These are phyloP conservation scores for Alternaria sp. DNA, from an alignment of 2,329 filamentous ascomycete genomes.

Conservation along the genomic window DNA sequence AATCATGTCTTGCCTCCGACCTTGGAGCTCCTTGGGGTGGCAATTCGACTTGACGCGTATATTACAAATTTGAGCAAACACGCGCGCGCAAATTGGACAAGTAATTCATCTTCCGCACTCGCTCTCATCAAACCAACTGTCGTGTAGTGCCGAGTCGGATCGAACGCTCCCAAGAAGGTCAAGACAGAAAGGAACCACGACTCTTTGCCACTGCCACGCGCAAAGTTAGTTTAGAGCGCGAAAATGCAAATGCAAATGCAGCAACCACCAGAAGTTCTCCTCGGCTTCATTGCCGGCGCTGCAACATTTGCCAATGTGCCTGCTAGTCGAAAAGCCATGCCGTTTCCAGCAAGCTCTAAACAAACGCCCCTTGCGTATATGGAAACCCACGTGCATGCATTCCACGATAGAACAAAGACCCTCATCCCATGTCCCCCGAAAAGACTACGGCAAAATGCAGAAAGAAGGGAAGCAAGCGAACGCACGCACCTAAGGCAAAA, in stretches of 20 bases:
- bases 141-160: neutral
- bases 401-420: conserved; percentile 1
- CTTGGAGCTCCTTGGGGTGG: neutral
- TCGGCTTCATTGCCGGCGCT: neutral
- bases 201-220: neutral
- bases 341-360: conserved; percentile 5
- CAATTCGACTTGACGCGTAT: neutral
- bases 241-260: neutral
- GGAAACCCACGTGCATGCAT: conserved; percentile 4
- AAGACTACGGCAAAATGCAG: conserved; percentile 6
- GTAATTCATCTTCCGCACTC: conserved; percentile 1
- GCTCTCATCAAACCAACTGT: neutral
- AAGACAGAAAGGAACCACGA: neutral
- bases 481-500: conserved; percentile 13
- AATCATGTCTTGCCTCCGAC: neutral
- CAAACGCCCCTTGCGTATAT: conserved; percentile 2
- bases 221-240: conserved; percentile 1
- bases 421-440: neutral
- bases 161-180: neutral
- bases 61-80: neutral
- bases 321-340: neutral
- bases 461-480: conserved; percentile 7
- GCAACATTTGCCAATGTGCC: neutral
- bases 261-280: neutral
- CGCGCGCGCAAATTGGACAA: conserved; percentile 1